phyloP scores from a whole-genome alignment of 148 eudicot genomes.

The Rheum nobile region DNA sequence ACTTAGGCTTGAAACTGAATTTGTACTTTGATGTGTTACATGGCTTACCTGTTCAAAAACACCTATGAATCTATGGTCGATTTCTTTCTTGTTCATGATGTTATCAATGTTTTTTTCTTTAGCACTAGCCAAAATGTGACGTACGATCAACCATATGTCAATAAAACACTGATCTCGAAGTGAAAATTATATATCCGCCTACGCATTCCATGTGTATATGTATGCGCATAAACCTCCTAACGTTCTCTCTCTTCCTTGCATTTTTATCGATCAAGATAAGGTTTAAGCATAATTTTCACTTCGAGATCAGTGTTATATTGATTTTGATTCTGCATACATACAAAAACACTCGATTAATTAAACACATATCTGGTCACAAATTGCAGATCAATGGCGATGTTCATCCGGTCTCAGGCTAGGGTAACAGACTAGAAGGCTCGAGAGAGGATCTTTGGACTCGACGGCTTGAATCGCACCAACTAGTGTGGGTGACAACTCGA shows the following conservation, averaged over 20 bases:
- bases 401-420: conserved; percentile 16
- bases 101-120: too few relatives aligned
- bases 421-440: background rate
- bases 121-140: too few relatives aligned
- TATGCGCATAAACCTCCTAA: too few relatives aligned
- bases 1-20: background rate
- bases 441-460: background rate
- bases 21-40: background rate
- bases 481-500: too few relatives aligned
- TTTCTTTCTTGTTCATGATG: background rate
- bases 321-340: background rate
- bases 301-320: background rate
- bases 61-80: background rate
- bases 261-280: background rate
- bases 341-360: background rate
- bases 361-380: background rate
- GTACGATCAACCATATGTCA: too few relatives aligned
- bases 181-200: too few relatives aligned
- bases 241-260: too few relatives aligned
- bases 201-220: too few relatives aligned
- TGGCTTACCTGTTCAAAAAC: background rate
- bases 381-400: conserved; percentile 26
- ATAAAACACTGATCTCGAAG: too few relatives aligned
- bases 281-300: background rate
- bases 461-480: too few relatives aligned